phyloP scores from a whole-genome alignment of 768 basidiomycete species.

The Pleurotus citrinopileatus region DNA sequence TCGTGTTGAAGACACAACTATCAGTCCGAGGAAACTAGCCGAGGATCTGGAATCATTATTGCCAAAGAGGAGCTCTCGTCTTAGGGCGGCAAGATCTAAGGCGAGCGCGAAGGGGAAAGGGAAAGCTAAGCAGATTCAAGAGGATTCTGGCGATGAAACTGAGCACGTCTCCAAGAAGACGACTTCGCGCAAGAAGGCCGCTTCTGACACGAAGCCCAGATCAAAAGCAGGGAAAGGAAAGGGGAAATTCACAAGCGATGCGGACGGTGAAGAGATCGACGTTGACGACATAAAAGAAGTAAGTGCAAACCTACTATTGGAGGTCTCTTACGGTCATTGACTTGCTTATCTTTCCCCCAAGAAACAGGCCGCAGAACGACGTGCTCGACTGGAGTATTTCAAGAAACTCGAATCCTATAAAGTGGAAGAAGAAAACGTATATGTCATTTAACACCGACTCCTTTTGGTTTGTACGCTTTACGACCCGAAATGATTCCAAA shows the following conservation, averaged over 20 bases:
- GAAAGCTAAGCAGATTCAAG: neutral
- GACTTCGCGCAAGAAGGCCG: neutral
- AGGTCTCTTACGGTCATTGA: neutral
- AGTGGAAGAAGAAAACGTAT: slow-evolving; percentile 38
- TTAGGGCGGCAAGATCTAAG: neutral
- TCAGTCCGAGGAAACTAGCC: neutral
- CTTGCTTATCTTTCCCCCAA: slow-evolving; percentile 3
- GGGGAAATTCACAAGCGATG: neutral
- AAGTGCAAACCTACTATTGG: neutral
- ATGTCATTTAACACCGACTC: slow-evolving; percentile 28
- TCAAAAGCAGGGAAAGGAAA: neutral
- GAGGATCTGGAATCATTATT: neutral
- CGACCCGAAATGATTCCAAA: neutral
- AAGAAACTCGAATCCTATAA: slow-evolving; percentile 34
- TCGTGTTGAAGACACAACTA: neutral
- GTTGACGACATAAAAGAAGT: slow-evolving; percentile 9
- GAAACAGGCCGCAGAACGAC: slow-evolving; percentile 27
- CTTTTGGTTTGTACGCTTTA: neutral
- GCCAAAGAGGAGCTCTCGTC: neutral
- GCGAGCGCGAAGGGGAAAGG: slow-evolving; percentile 4
- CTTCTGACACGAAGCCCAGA: neutral
- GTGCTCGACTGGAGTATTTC: slow-evolving; percentile 39
- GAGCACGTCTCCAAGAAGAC: neutral
- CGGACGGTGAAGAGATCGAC: slow-evolving; percentile 8
- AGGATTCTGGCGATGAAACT: slow-evolving; percentile 3